A percentile compares a stretch with the other conserved stretches of the same genome.
Conservation (phyloP, 345 rosid genomes). For the Barbarea vulgaris region DNA sequence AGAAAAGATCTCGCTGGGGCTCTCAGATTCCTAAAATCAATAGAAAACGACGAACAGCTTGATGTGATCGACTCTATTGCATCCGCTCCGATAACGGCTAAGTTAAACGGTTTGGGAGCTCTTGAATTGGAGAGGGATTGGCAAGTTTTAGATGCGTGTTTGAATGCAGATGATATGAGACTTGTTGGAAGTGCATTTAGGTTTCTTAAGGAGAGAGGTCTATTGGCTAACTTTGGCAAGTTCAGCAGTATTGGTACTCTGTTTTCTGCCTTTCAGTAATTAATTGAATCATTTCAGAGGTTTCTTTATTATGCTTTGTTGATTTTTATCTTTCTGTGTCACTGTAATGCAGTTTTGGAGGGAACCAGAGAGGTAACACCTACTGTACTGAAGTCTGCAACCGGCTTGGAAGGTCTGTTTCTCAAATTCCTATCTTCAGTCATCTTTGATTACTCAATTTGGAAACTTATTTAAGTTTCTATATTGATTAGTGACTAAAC, state of each 20-base stretch:
- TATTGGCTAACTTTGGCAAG: constrained; percentile 76
- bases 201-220: constrained; percentile 62
- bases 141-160: constrained; percentile 84
- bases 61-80: constrained; percentile 21
- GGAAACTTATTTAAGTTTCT: not conserved
- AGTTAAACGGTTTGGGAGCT: constrained; percentile 42
- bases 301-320: not conserved
- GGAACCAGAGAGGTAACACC: constrained; percentile 88
- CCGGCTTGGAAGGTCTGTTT: constrained; percentile 78
- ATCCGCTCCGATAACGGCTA: constrained; percentile 26
- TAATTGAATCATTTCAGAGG: not conserved
- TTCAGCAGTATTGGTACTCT: constrained; percentile 62
- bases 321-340: not conserved
- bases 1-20: constrained; percentile 85
- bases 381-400: constrained; percentile 64
- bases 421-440: not conserved
- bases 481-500: constrained; percentile 52
- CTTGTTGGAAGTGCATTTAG: constrained; percentile 74
- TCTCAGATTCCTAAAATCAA: constrained; percentile 69
- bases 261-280: not conserved
- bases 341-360: constrained; percentile 64
- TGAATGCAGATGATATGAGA: constrained; percentile 90
- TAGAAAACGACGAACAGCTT: constrained; percentile 36
- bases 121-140: constrained; percentile 59
- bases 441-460: not conserved